Conservation (phyloP, 1,284 basidiomycete genomes). For the Schizopora paradoxa region DNA sequence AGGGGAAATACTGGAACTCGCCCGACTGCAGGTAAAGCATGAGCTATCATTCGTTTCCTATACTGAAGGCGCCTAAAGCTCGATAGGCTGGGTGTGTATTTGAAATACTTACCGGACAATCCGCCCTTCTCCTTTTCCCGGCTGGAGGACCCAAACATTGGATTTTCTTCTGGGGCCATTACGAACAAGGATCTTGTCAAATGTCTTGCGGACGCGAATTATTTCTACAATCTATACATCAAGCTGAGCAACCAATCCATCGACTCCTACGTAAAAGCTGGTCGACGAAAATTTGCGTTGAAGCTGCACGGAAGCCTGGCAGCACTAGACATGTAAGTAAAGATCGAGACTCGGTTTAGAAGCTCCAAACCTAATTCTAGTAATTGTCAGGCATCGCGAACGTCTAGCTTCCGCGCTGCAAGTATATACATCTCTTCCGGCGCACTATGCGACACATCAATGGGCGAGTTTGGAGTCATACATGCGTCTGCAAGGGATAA, state of each 20-base stretch:
- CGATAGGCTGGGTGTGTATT: conserved; percentile 72
- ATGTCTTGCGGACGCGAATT: conserved; percentile 50
- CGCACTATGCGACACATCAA: conserved; percentile 72
- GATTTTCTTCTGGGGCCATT: conserved; percentile 29
- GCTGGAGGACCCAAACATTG: conserved; percentile 19
- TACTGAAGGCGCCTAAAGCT: conserved; percentile 43
- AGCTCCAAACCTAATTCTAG: conserved; percentile 14
- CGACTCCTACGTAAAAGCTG: conserved; percentile 74
- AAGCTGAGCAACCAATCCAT: conserved; percentile 75
- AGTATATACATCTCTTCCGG: conserved; percentile 72
- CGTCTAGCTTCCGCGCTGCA: conserved; percentile 56
- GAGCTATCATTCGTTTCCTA: conserved; percentile 5
- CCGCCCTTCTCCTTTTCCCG: conserved; percentile 63
- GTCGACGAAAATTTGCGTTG: conserved; percentile 78
- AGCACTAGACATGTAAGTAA: conserved; percentile 75
- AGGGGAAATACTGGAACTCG: conserved; percentile 79
- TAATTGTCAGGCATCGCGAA: conserved; percentile 52
- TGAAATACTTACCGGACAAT: conserved; percentile 63
- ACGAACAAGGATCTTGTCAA: conserved; percentile 61
- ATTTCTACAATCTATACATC: conserved; percentile 74
- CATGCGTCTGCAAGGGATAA: conserved; percentile 66
- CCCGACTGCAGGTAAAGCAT: conserved; percentile 64
- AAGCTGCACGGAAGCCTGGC: conserved; percentile 82
- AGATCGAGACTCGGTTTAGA: conserved; percentile 1
- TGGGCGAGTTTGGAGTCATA: conserved; percentile 76